Evolutionary conservation across 129 eudicot genomes (phyloP), one percentile per base, ranked within the genome.

Genomic region (Lactuca sativa): DNA sequence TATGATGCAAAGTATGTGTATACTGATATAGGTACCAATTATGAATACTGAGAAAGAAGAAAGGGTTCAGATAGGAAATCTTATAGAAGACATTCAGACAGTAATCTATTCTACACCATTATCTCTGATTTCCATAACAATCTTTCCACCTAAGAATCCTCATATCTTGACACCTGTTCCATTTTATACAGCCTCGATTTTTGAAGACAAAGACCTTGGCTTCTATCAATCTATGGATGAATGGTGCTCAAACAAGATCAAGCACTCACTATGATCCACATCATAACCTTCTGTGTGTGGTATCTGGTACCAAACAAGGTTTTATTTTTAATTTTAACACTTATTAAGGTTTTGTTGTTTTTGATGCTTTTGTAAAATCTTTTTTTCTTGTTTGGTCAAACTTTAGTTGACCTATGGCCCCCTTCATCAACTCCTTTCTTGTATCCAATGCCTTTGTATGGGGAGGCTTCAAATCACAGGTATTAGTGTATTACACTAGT

Each of bases 231-330:
- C 70, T 93, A 82, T 93, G 99, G 99, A 93, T 93, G 97, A 93
- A 85, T 72, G 82, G 80, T 51, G 82, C 84, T 69, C 74, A 63
- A 48, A 70, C 85, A 74, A 85, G 93, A 78, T 93, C 97, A 52
- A 93, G 96, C 73, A 89, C 99, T 59, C 99, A 93, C 77, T 93
- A 93, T 69, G 99, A 93, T 87, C 99, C 99, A 57, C 95, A 89
- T 83, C 99, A 93, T 68, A 93, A 93, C 66, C 82, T 93, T 72
- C 78, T 93, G 57, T 93, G 99, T 57, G 72, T 93, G 61, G 81
- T 93, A 55, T 73, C 95, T 30, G 99, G 98, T 52, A 65, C 83
- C 68, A 93, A 93, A 71, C 81, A 85, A 89, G 98, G 98, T 89
- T 59, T 56, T 9, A 6, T 30, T 36, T 70, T 68, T 3, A n/a